A percentile compares a stretch with the other conserved stretches of the same genome.
These are phyloP conservation scores for Zymoseptoria pseudotritici DNA, from an alignment of 2,329 filamentous ascomycete genomes.

Conservation along the genomic window DNA sequence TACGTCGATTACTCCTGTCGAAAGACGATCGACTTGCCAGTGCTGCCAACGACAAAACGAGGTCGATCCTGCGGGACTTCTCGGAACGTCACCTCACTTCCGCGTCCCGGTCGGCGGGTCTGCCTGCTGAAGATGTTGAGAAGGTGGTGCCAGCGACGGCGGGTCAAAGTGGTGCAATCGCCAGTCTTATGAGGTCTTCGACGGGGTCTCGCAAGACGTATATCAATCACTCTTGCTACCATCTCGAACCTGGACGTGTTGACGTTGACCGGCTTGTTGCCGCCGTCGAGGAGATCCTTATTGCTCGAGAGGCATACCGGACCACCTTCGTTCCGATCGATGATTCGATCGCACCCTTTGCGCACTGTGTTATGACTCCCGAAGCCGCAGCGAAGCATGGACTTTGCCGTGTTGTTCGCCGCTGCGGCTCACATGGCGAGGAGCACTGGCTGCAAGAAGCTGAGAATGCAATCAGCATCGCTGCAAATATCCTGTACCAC, in stretches of 20 bases:
- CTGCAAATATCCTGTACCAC: constrained; percentile 1
- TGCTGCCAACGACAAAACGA: not conserved
- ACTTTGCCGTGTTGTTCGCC: not conserved
- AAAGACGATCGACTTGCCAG: not conserved
- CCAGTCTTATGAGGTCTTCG: constrained; percentile 52
- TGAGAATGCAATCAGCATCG: constrained; percentile 6
- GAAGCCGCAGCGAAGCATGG: not conserved
- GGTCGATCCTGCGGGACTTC: constrained; percentile 2
- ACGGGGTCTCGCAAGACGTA: constrained; percentile 12
- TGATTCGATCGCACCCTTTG: constrained; percentile 10
- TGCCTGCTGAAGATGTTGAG: constrained; percentile 14
- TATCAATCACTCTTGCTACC: constrained; percentile 48
- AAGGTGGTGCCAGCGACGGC: constrained; percentile 56
- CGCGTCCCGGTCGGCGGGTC: not conserved
- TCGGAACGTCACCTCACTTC: not conserved
- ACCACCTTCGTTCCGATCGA: constrained; percentile 1
- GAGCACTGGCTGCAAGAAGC: not conserved
- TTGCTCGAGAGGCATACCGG: not conserved
- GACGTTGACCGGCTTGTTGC: not conserved
- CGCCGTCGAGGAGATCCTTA: constrained; percentile 1
- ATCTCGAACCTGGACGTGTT: constrained; percentile 32
- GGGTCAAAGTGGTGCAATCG: constrained; percentile 72
- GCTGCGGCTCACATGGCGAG: not conserved
- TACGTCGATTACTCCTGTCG: not conserved
- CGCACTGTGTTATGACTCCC: constrained; percentile 4